Evolutionary conservation across 2,329 filamentous ascomycete species (phyloP), one percentile per base, ranked within the genome.

Genomic region (Colletotrichum lupini): DNA sequence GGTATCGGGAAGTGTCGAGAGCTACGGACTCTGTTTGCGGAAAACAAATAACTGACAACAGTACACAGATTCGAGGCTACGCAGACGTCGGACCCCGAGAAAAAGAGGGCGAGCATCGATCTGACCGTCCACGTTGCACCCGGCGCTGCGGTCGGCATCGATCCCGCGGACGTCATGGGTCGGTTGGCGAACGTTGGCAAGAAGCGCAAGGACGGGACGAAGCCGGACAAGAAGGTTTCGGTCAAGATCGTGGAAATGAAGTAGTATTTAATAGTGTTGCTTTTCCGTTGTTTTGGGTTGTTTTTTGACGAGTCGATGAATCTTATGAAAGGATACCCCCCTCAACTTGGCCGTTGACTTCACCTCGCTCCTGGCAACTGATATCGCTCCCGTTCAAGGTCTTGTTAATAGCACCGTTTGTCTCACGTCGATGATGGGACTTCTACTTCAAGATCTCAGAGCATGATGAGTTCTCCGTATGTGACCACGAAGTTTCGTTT

Each of bases 41-140:
- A 24, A 24, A 24, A 24, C 24, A 24, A 24, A 6, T 4, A 49
- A 49, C 42, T 49, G 8, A 49, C 19, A n/a, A 1, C 0, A 9
- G 8, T 4, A 60, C 22, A 32, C 22, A 68, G 77, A 24, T 79
- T 79, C 61, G 73, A 73, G 11, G 74, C 78, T 42, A 75, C 71
- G 12, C 56, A 71, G 11, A 76, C 77, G 32, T 71, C 74, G 55
- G 77, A 81, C 49, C 78, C 79, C 16, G 70, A 72, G 11, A 85
- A 85, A 72, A 83, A 79, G 68, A 82, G 80, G 67, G 75, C 70
- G 42, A 30, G 68, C 7, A 75, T 86, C 60, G 72, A 77, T n/a
- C 76, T 87, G 37, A 79, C 77, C 12, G 81, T 87, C 24, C 77
- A 76, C 37, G 72, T 86, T 46, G 77, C 78, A 56, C 67, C 79